Base-by-base conservation (phyloP, 2,329 filamentous ascomycete genomes). In the Colletotrichum acutatum region DNA sequence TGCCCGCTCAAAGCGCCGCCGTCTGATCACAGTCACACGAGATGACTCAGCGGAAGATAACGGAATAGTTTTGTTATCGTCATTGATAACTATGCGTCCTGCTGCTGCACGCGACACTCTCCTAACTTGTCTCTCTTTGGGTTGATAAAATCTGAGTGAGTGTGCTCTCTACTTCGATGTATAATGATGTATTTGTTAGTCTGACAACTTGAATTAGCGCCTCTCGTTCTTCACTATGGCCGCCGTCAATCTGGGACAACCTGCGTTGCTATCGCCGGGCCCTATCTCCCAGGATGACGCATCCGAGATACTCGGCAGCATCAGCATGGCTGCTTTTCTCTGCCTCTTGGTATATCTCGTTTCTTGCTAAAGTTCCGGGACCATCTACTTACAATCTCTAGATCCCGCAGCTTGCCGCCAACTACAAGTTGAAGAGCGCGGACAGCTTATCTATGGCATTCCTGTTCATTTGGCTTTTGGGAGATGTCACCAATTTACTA, bases 321-420 rank as follows among this genome's bases (percentile, higher is more conserved):
- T 71, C 37, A 71, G 68, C 11, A 71, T 71, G 68, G 57, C 68
- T n/a, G 68, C 68, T 12, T 71, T 71, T n/a, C 53, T 71, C n/a
- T 68, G 68, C 32, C 64, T 71, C 6, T 57, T 67, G 57, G 68
- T 71, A 24, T 16, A 14, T 24, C 3, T 2, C 22, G 11, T 7
- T 7, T 2, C n/a, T 12, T 14, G 1, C 2, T 19, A 4, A 7
- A n/a, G 9, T 24, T 6, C 16, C 1, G 3, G 22, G 6, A 7
- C n/a, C 3, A 7, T 28, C 3, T 16, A n/a, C 34, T 68, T 2
- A 68, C 14, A 4, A 11, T 16, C 8, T 19, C 6, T n/a, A 71
- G 68, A 32, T 71, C 12, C 68, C 68, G 3, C 68, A 71, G 14
- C 68, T 71, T 9, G 58, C 42, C 9, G 32, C 68, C 12, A 71